A percentile compares a stretch with the other conserved stretches of the same genome.
These are phyloP conservation scores for Amauroascus niger DNA, from an alignment of 2,329 filamentous ascomycete genomes.

Conservation along the genomic window DNA sequence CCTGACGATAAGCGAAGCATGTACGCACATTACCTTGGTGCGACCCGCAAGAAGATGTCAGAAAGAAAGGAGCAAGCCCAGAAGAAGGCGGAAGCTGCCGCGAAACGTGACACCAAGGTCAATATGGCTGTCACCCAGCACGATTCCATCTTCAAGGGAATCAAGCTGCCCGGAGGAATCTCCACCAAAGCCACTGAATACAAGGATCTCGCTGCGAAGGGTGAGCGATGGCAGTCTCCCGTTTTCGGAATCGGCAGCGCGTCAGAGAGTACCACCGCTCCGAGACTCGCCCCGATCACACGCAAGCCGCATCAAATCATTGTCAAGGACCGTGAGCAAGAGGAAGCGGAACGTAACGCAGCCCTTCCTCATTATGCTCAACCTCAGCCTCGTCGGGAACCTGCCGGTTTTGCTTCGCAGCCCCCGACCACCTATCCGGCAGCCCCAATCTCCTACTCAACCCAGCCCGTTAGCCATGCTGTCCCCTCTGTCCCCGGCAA, in stretches of 20 bases:
- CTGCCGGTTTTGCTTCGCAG: not conserved
- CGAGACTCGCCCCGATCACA: constrained; percentile 44
- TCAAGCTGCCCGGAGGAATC: constrained; percentile 77
- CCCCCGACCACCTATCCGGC: constrained; percentile 3
- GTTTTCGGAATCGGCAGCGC: constrained; percentile 82
- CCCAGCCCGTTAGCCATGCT: not conserved
- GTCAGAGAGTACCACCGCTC: constrained; percentile 61
- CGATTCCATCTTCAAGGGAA: constrained; percentile 83
- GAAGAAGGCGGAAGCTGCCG: constrained; percentile 51
- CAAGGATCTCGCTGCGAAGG: constrained; percentile 75
- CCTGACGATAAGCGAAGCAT: constrained; percentile 69
- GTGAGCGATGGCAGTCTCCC: constrained; percentile 87
- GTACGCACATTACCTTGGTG: constrained; percentile 72
- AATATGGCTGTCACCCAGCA: constrained; percentile 79
- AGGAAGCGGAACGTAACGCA: not conserved
- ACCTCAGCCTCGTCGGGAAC: not conserved
- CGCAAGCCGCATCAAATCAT: constrained; percentile 50
- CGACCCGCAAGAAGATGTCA: constrained; percentile 61
- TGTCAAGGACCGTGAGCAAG: constrained; percentile 12
- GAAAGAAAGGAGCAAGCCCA: constrained; percentile 71
- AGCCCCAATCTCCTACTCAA: not conserved
- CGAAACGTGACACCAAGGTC: constrained; percentile 56
- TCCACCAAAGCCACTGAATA: constrained; percentile 91
- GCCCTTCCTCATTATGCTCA: not conserved
- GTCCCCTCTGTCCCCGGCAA: not conserved